Conservation (phyloP, 2,329 filamentous ascomycete species). For the Claviceps paspali region DNA sequence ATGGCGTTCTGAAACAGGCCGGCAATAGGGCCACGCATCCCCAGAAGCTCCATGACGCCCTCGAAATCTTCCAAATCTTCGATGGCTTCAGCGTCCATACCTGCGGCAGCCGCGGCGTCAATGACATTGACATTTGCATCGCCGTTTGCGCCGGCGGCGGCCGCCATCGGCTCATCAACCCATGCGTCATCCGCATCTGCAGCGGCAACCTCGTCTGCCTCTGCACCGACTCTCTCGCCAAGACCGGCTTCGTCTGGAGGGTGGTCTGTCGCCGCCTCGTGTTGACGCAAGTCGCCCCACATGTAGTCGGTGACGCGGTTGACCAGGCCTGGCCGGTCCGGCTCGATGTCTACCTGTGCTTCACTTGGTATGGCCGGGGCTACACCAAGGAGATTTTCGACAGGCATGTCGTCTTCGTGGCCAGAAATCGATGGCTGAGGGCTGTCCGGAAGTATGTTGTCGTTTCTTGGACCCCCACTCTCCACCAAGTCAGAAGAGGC, state of each 20-base stretch:
- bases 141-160: slow-evolving; percentile 21
- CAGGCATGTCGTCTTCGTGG: slow-evolving; percentile 1
- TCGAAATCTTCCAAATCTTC: slow-evolving; percentile 90
- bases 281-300: slow-evolving; percentile 39
- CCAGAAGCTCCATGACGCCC: slow-evolving; percentile 87
- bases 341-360: slow-evolving; percentile 5
- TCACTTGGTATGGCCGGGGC: slow-evolving; percentile 6
- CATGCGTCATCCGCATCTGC: slow-evolving; percentile 23
- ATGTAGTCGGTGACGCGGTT: slow-evolving; percentile 40
- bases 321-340: slow-evolving; percentile 13
- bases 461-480: neutral
- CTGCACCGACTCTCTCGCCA: slow-evolving; percentile 20
- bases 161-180: slow-evolving; percentile 10
- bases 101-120: slow-evolving; percentile 37
- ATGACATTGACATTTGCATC: slow-evolving; percentile 20
- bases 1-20: slow-evolving; percentile 88
- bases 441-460: neutral
- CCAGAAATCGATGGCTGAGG: slow-evolving; percentile 2
- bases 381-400: slow-evolving; percentile 3
- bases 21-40: slow-evolving; percentile 84
- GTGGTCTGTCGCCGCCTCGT: slow-evolving; percentile 15
- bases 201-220: slow-evolving; percentile 43
- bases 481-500: neutral
- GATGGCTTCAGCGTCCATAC: slow-evolving; percentile 58
- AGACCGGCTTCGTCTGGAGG: slow-evolving; percentile 8